A percentile compares a stretch with the other conserved stretches of the same genome.
Conservation (phyloP, 345 rosid genomes). For the Atalantia buxifolia region DNA sequence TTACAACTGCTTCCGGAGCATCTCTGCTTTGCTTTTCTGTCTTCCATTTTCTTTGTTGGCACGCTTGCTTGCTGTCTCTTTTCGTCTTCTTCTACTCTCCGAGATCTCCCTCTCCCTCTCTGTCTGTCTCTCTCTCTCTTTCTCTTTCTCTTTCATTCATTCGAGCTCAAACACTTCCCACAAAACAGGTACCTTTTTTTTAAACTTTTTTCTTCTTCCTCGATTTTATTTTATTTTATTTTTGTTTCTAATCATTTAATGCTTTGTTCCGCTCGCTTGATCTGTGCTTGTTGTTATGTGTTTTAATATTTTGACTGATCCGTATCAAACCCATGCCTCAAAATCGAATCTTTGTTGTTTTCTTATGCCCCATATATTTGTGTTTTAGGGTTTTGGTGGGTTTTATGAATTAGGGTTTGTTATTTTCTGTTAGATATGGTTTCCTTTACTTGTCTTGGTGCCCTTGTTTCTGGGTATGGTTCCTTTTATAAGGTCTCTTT, state of each 20-base stretch:
- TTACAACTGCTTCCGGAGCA: not conserved
- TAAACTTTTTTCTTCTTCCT: too few species aligned
- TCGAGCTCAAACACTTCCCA: not conserved
- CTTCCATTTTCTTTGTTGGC: not conserved
- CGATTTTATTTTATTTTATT: not conserved
- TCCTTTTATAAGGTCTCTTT: not conserved
- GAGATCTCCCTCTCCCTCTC: not conserved
- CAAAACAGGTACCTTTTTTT: not conserved
- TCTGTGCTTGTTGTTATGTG: not conserved
- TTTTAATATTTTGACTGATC: not conserved
- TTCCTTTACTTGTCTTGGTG: not conserved
- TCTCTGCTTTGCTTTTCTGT: not conserved
- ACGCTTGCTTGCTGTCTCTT: not conserved
- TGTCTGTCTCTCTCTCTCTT: not conserved
- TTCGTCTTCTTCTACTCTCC: not conserved
- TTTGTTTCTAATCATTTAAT: not conserved
- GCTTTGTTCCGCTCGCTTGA: not conserved
- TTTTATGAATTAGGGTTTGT: slow-evolving; percentile 8
- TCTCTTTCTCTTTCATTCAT: not conserved
- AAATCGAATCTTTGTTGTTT: not conserved
- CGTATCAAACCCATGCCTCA: not conserved
- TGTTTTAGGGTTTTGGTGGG: not conserved
- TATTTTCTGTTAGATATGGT: too few species aligned
- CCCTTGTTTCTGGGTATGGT: not conserved
- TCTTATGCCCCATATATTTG: not conserved